These are phyloP conservation scores for Collybiopsis luxurians DNA, from an alignment of 768 basidiomycete genomes.

Conservation along the genomic window DNA sequence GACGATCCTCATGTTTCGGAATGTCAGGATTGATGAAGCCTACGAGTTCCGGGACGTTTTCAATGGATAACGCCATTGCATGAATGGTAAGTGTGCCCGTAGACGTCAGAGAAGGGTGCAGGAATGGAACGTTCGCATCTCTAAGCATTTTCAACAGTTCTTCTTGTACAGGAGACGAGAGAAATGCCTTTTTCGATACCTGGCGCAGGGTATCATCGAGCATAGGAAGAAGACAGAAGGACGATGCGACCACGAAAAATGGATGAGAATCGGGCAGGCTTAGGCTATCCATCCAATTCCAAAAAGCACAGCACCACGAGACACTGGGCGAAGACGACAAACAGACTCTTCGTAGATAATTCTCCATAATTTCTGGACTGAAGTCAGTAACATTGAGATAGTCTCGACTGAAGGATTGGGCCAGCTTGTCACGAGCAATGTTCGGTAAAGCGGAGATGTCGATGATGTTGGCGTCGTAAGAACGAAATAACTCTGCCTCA, in stretches of 20 bases:
- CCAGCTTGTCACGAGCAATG: neutral
- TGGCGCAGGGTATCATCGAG: slow-evolving; percentile 9
- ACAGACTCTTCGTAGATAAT: slow-evolving; percentile 12
- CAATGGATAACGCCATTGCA: neutral
- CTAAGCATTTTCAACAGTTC: neutral
- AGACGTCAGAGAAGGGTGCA: slow-evolving; percentile 13
- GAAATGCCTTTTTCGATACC: slow-evolving; percentile 11
- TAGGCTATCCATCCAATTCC: slow-evolving; percentile 19
- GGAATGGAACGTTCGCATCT: slow-evolving; percentile 15
- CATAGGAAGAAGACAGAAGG: slow-evolving; percentile 18
- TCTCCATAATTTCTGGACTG: slow-evolving; percentile 10
- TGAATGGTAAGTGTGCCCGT: neutral
- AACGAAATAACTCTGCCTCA: slow-evolving; percentile 14
- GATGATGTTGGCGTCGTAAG: slow-evolving; percentile 11
- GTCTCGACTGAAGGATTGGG: neutral
- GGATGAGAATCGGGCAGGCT: neutral
- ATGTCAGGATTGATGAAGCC: slow-evolving; percentile 2
- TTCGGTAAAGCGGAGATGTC: slow-evolving; percentile 7
- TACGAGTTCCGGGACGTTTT: slow-evolving; percentile 7
- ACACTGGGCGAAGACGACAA: slow-evolving; percentile 11
- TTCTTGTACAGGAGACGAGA: slow-evolving; percentile 8
- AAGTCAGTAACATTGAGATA: slow-evolving; percentile 5
- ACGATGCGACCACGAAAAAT: slow-evolving; percentile 2
- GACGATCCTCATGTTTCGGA: slow-evolving; percentile 1
- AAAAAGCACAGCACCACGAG: slow-evolving; percentile 23